Base-by-base conservation (phyloP, 192 early-diverging fungal species). In the Funneliformis geosporum region DNA sequence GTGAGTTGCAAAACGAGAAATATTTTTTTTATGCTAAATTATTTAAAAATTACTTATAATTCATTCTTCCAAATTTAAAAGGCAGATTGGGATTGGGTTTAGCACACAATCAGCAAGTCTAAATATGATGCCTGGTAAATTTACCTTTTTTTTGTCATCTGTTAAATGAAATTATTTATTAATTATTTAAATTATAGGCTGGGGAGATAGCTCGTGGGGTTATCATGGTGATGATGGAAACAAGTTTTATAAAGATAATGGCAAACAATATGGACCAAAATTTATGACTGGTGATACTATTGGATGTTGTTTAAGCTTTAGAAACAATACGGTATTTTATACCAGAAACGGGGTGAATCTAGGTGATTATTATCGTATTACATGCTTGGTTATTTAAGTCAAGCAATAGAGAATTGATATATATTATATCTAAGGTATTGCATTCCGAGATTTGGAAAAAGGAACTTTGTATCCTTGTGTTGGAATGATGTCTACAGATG, bases 221-320 rank as follows among this genome's bases (percentile, higher is more conserved):
- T 99, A 33, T 33, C 33, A 33, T 33, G 33, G 33, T 2, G 33
- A 33, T 33, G 33, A 33, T 33, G 33, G 33, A 98, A 84, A 96
- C 97, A 83, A 84, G 38, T 98, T 97, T 81, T 85, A 84, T 69
- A 88, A 91, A 39, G 88, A 89, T 5, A 92, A 92, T 14, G 92
- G 97, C 21, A 82, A 87, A 28, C 78, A 83, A 14, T 99, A 93
- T 81, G 98, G 98, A 4, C 96, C 97, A 8, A 88, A 85, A 16
- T 98, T 92, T 33, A 33, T 33, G 33, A 33, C 33, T 33, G 33
- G 33, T 33, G 33, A 33, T 33, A 33, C 33, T 33, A 92, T 98
- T 79, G 98, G 98, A 14, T 98, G 97, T 81, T 90, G 95, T 7
- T 83, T 99, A 27, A 95, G 98, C 81, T 97, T 96, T 86, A 75